These are phyloP conservation scores for Vigna unguiculata DNA, from an alignment of 306 rosid species.

Conservation along the genomic window DNA sequence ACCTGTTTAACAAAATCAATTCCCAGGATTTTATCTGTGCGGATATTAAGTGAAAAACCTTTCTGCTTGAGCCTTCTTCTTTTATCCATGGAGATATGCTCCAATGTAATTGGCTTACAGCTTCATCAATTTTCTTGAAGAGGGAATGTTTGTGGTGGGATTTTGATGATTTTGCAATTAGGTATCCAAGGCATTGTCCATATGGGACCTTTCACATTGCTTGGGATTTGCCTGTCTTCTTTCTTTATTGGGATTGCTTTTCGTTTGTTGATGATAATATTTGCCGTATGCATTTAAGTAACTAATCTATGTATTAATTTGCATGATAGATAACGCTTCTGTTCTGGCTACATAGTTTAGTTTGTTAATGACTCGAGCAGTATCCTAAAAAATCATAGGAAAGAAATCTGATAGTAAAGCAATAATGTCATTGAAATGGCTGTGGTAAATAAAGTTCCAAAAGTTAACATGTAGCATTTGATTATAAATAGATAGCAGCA, in stretches of 20 bases:
- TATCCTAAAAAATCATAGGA: no score
- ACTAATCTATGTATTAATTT: no score
- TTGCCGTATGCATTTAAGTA: no score
- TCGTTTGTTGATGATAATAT: neutral
- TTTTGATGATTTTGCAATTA: neutral
- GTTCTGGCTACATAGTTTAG: no score
- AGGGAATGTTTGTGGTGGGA: neutral
- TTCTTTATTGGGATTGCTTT: neutral
- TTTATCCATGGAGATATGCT: constrained; percentile 63
- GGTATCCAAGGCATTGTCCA: neutral
- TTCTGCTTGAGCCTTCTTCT: constrained; percentile 90
- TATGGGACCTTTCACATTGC: neutral
- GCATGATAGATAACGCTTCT: no score
- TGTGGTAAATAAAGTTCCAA: neutral
- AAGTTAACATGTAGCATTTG: neutral
- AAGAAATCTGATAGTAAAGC: neutral
- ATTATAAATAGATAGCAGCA: neutral
- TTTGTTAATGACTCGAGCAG: no score
- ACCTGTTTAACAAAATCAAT: constrained; percentile 36
- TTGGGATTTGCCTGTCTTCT: neutral
- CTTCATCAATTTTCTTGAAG: neutral
- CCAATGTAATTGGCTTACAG: constrained; percentile 86
- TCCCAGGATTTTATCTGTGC: constrained; percentile 87
- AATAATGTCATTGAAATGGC: neutral
- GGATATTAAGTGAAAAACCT: constrained; percentile 58